Percentiles rank a stretch among this genome's conserved stretches.
phyloP scores from a whole-genome alignment of 2,329 filamentous ascomycete species.

The Penicillium polonicum region DNA sequence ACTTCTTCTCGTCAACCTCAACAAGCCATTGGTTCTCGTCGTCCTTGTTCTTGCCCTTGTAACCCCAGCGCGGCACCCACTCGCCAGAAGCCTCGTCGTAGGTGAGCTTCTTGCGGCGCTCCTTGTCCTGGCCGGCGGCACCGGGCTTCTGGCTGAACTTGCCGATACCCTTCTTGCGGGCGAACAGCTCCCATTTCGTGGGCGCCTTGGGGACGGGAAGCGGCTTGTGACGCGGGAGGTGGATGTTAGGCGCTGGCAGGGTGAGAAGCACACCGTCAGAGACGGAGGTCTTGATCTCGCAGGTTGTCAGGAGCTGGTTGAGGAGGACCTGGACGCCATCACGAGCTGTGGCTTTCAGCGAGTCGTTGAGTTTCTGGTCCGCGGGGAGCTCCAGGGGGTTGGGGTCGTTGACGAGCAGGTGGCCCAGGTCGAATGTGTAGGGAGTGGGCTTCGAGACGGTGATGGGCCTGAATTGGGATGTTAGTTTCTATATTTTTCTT shows the following conservation, averaged over 20 bases:
- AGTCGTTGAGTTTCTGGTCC: slow-evolving; percentile 57
- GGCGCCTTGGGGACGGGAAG: slow-evolving; percentile 76
- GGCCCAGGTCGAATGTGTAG: slow-evolving; percentile 87
- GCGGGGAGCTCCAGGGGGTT: slow-evolving; percentile 69
- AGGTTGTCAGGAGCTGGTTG: slow-evolving; percentile 90
- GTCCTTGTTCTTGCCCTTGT: slow-evolving; percentile 84
- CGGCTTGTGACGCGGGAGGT: slow-evolving; percentile 86
- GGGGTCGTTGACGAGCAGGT: slow-evolving; percentile 80
- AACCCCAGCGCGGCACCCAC: slow-evolving; percentile 94
- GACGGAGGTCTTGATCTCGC: slow-evolving; percentile 68
- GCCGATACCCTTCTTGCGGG: slow-evolving; percentile 89
- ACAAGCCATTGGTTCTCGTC: slow-evolving; percentile 84
- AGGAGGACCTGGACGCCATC: slow-evolving; percentile 89
- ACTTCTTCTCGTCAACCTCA: slow-evolving; percentile 78
- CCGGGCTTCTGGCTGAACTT: slow-evolving; percentile 69
- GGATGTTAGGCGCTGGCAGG: slow-evolving; percentile 68
- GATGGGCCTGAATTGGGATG: slow-evolving; percentile 47
- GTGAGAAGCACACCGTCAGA: slow-evolving; percentile 70
- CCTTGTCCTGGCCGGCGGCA: slow-evolving; percentile 62
- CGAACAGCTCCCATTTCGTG: slow-evolving; percentile 96
- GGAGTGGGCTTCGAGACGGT: slow-evolving; percentile 79
- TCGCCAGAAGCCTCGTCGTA: slow-evolving; percentile 82
- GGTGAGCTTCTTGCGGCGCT: slow-evolving; percentile 65
- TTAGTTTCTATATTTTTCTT: slow-evolving; percentile 19
- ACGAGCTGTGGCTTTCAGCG: slow-evolving; percentile 72